Percentiles rank a stretch among this genome's conserved stretches.
Evolutionary conservation across 305 asterid species (phyloP).

Genomic region (Plantago coronopus): DNA sequence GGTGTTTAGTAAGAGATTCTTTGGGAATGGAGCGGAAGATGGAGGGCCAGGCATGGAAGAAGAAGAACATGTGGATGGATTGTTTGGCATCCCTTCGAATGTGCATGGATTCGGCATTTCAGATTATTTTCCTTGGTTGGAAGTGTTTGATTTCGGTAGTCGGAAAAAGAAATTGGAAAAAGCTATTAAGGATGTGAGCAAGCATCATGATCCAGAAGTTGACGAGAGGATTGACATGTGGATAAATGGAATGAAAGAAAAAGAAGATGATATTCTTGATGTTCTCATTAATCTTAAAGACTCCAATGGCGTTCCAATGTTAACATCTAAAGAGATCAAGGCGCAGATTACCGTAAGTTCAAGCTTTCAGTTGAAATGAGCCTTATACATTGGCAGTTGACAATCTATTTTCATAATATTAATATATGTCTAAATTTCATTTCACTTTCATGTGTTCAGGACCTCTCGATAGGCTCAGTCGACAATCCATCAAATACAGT

Average conservation of each 20-base stretch:
- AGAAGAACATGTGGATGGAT: conserved; percentile 16
- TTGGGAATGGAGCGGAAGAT: conserved; percentile 23
- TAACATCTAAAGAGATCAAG: neutral
- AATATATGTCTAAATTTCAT: too few relatives aligned
- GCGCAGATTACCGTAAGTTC: neutral
- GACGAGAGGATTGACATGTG: neutral
- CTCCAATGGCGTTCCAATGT: neutral
- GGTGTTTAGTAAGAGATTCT: conserved; percentile 22
- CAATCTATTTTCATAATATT: too few relatives aligned
- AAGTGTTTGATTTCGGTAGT: too few relatives aligned
- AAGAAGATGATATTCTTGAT: conserved; percentile 1
- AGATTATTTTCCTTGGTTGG: too few relatives aligned
- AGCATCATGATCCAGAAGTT: neutral
- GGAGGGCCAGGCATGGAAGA: conserved; percentile 32
- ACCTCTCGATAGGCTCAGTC: too few relatives aligned
- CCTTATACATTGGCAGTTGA: too few relatives aligned
- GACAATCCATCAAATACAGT: too few relatives aligned
- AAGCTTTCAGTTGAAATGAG: too few relatives aligned
- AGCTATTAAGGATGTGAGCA: neutral
- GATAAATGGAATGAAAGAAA: neutral
- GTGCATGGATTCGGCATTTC: conserved; percentile 13
- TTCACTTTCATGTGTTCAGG: too few relatives aligned
- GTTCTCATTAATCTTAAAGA: neutral
- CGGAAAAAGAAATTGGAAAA: neutral
- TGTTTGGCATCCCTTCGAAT: conserved; percentile 1